Evolutionary conservation across 176 grass and related monocot species (phyloP).

Genomic region (Urochloa ruziziensis): DNA sequence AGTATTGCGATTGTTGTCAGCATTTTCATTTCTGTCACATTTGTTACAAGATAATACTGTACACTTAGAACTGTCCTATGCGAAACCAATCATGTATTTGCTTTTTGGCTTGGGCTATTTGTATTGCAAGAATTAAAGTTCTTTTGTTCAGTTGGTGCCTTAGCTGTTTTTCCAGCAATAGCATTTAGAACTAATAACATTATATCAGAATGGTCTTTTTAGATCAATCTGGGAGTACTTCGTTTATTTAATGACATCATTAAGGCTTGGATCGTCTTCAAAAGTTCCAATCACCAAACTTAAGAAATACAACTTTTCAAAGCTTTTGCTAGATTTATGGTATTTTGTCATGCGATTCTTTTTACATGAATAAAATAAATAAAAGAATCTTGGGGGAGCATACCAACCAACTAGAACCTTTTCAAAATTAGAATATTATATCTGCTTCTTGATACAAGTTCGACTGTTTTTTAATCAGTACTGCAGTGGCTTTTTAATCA

Average conservation of each 20-base stretch:
- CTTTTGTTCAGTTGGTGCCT: neutral
- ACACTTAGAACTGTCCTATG: neutral
- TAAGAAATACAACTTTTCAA: neutral
- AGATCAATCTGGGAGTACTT: neutral
- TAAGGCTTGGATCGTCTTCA: neutral
- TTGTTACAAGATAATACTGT: neutral
- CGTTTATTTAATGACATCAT: neutral
- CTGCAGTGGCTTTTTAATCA: too few species aligned
- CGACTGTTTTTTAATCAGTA: too few species aligned
- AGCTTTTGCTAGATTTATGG: neutral
- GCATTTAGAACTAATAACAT: neutral
- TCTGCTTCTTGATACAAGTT: too few species aligned
- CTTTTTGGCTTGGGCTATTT: conserved; percentile 5
- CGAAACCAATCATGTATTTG: neutral
- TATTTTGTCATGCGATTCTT: neutral
- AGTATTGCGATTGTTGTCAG: neutral
- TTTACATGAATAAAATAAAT: neutral
- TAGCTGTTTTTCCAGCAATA: neutral
- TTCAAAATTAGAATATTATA: too few species aligned
- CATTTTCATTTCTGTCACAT: too few species aligned
- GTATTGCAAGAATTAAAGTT: neutral
- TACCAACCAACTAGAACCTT: too few species aligned
- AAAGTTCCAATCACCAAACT: neutral
- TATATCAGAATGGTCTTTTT: neutral
- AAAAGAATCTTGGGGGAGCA: neutral